A percentile compares a stretch with the other conserved stretches of the same genome.
These are phyloP conservation scores for Lachnellula occidentalis DNA, from an alignment of 2,329 filamentous ascomycete genomes.

Conservation along the genomic window DNA sequence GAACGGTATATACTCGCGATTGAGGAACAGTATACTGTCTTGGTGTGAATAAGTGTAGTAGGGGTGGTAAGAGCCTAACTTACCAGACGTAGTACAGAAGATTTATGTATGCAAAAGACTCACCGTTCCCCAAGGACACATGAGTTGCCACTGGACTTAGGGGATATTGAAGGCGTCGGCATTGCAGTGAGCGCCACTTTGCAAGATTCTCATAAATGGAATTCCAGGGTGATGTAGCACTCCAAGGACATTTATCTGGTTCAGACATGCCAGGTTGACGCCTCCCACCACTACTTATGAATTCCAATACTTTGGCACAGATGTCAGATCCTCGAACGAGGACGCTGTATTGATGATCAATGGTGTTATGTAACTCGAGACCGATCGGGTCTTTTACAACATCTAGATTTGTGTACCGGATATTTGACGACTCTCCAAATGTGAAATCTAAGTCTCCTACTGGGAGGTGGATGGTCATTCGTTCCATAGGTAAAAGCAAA, in stretches of 20 bases:
- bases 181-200: too few species aligned
- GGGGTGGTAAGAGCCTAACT: too few species aligned
- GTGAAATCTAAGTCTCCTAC: conserved; percentile 36
- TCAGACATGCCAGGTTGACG: conserved; percentile 36
- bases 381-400: too few species aligned
- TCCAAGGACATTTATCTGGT: conserved; percentile 38
- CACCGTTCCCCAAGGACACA: conserved; percentile 36
- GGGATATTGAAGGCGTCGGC: conserved; percentile 20
- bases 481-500: conserved; percentile 20
- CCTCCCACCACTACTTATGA: conserved; percentile 39
- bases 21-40: conserved; percentile 36
- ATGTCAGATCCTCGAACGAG: conserved; percentile 41
- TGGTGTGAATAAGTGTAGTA: background rate
- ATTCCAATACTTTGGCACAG: conserved; percentile 32
- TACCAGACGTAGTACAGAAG: conserved; percentile 40
- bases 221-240: conserved; percentile 33
- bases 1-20: conserved; percentile 41
- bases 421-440: conserved; percentile 11
- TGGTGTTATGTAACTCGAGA: conserved; percentile 3
- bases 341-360: conserved; percentile 23
- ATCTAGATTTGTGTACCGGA: background rate
- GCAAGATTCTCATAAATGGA: conserved; percentile 30
- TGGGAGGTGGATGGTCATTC: conserved; percentile 13
- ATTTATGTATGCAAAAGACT: conserved; percentile 40
- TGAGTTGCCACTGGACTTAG: conserved; percentile 32